Evolutionary conservation across 768 basidiomycete species (phyloP).

Genomic region (Russula sp.): DNA sequence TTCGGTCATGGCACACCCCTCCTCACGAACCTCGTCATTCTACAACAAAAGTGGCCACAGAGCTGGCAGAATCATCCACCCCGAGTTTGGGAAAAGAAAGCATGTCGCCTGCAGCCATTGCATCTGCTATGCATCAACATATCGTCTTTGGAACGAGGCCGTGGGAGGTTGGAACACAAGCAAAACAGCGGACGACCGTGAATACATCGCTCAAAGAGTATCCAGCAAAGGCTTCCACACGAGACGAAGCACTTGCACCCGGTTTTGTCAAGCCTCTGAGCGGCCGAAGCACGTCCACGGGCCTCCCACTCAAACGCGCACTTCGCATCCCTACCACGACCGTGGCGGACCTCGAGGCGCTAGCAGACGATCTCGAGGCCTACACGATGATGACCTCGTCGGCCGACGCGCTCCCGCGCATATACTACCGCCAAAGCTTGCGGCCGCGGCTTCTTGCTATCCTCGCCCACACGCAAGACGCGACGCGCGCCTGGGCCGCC

Average conservation of each 20-base stretch:
- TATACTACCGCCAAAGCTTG: neutral
- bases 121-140: constrained; percentile 9
- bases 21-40: neutral
- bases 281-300: constrained; percentile 7
- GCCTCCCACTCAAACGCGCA: constrained; percentile 9
- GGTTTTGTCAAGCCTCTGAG: constrained; percentile 10
- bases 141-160: constrained; percentile 9
- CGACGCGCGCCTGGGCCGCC: constrained; percentile 35
- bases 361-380: constrained; percentile 13
- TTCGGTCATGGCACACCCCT: neutral
- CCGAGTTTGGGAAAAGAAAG: neutral
- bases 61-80: neutral
- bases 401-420: neutral
- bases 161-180: neutral
- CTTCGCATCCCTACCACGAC: constrained; percentile 6
- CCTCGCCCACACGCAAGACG: constrained; percentile 13
- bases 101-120: constrained; percentile 12
- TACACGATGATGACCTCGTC: neutral
- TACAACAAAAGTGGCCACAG: neutral
- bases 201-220: neutral
- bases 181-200: neutral
- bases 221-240: neutral
- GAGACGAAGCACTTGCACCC: neutral
- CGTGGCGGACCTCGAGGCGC: constrained; percentile 5
- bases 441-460: constrained; percentile 5